Evolutionary conservation across 306 rosid genomes (phyloP).

Genomic region (Pyrus communis): DNA sequence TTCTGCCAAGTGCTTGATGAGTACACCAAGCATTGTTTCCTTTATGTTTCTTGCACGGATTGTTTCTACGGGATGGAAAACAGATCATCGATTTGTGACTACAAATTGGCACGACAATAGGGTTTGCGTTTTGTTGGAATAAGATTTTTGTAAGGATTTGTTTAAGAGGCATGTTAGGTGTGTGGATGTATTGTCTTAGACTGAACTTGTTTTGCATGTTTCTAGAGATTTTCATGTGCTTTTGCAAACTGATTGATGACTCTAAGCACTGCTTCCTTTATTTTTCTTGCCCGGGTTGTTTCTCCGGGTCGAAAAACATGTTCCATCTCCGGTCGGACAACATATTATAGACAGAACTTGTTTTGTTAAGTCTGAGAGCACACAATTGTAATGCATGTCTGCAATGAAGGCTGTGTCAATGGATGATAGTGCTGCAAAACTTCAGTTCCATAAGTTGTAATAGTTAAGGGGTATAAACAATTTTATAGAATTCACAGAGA

Average conservation of each 20-base stretch:
- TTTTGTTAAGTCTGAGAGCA: background rate
- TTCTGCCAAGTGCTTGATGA: background rate
- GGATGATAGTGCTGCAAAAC: background rate
- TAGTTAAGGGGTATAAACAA: too few species aligned
- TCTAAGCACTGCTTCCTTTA: background rate
- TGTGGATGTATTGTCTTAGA: too few species aligned
- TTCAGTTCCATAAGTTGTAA: too few species aligned
- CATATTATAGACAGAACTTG: background rate
- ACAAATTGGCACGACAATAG: background rate
- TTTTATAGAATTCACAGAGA: too few species aligned
- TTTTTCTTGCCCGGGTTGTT: background rate
- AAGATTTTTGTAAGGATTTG: background rate
- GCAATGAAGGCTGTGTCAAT: background rate
- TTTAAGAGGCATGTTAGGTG: too few species aligned
- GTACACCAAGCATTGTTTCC: background rate
- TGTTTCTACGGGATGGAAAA: background rate
- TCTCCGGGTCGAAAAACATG: background rate
- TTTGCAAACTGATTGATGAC: background rate
- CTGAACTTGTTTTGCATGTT: too few species aligned
- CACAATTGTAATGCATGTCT: background rate
- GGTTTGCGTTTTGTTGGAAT: background rate
- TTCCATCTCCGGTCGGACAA: background rate
- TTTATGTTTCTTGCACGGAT: background rate
- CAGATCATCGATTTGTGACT: background rate
- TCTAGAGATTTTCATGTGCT: too few species aligned